A percentile compares a stretch with the other conserved stretches of the same genome.
Evolutionary conservation across 805 yeast species (phyloP).

Genomic region (Tetrapisispora pingtungensis): DNA sequence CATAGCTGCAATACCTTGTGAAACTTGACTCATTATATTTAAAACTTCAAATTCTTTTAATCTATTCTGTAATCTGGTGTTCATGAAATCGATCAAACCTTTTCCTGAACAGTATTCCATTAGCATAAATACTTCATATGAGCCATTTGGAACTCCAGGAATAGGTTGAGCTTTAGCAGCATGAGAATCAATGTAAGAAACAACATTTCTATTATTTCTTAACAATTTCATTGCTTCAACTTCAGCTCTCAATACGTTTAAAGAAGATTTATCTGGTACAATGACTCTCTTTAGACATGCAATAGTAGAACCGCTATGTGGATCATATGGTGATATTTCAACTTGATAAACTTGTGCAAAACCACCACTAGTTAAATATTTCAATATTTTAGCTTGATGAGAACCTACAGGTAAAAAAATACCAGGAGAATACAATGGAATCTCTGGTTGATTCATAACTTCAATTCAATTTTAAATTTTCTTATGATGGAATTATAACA

Average conservation of each 20-base stretch:
- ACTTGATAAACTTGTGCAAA: constrained; percentile 92
- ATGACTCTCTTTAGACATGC: constrained; percentile 90
- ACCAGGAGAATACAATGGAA: constrained; percentile 64
- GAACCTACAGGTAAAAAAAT: constrained; percentile 74
- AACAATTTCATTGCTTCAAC: constrained; percentile 95
- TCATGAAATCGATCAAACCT: constrained; percentile 74
- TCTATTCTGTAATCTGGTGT: constrained; percentile 54
- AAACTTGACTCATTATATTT: constrained; percentile 57
- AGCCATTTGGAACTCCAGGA: constrained; percentile 33
- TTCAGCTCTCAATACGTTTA: constrained; percentile 80
- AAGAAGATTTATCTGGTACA: constrained; percentile 79
- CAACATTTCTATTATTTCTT: constrained; percentile 68
- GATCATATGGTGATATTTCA: constrained; percentile 49
- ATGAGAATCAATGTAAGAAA: constrained; percentile 88
- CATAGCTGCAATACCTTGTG: constrained; percentile 69
- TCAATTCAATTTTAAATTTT: too few relatives aligned
- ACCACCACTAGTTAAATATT: constrained; percentile 83
- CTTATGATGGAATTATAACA: too few relatives aligned
- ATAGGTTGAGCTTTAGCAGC: constrained; percentile 55
- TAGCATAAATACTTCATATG: constrained; percentile 64
- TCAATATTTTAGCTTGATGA: constrained; percentile 56
- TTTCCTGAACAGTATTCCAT: constrained; percentile 78
- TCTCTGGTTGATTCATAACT: constrained; percentile 39
- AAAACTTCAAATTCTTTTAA: constrained; percentile 59
- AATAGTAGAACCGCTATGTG: constrained; percentile 39